phyloP scores from a whole-genome alignment of 2,329 filamentous ascomycete species.

The Verticillium albo-atrum region DNA sequence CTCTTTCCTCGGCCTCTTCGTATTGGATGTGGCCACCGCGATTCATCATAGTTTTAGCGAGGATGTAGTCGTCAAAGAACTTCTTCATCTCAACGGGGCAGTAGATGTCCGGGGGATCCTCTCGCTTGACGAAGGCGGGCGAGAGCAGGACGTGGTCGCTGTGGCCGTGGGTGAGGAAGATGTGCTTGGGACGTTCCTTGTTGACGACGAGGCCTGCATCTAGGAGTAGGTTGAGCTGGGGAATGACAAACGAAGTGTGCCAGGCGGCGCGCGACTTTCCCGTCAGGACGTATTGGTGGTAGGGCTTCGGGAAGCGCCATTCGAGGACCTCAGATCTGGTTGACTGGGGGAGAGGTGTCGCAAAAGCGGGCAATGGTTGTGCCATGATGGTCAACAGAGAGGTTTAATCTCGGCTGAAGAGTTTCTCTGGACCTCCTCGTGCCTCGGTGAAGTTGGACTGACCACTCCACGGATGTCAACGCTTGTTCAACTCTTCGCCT shows the following conservation, averaged over 20 bases:
- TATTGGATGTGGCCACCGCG: slow-evolving; percentile 28
- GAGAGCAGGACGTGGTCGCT: slow-evolving; percentile 39
- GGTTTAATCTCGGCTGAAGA: too few relatives aligned
- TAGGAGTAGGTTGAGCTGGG: slow-evolving; percentile 43
- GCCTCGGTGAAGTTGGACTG: not conserved
- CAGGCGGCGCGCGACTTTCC: slow-evolving; percentile 44
- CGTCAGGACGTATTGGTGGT: slow-evolving; percentile 35
- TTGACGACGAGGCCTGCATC: slow-evolving; percentile 44
- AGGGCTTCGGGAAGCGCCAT: slow-evolving; percentile 39
- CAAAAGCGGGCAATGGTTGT: slow-evolving; percentile 23
- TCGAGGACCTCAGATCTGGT: slow-evolving; percentile 38
- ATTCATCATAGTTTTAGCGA: slow-evolving; percentile 36
- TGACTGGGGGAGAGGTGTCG: slow-evolving; percentile 38
- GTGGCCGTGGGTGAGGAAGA: slow-evolving; percentile 47
- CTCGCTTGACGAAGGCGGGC: slow-evolving; percentile 37
- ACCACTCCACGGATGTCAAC: too few relatives aligned
- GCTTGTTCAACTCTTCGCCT: not conserved
- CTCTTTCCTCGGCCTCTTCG: slow-evolving; percentile 17
- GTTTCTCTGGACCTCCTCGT: not conserved
- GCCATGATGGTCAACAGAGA: not conserved
- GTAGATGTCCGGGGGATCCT: slow-evolving; percentile 40
- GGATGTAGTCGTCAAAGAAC: slow-evolving; percentile 34
- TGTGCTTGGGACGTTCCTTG: slow-evolving; percentile 39
- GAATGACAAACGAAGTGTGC: slow-evolving; percentile 47
- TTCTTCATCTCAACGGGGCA: slow-evolving; percentile 35